Base-by-base conservation (phyloP, 768 basidiomycete species). In the Rhodosporidiobolus odoratus region DNA sequence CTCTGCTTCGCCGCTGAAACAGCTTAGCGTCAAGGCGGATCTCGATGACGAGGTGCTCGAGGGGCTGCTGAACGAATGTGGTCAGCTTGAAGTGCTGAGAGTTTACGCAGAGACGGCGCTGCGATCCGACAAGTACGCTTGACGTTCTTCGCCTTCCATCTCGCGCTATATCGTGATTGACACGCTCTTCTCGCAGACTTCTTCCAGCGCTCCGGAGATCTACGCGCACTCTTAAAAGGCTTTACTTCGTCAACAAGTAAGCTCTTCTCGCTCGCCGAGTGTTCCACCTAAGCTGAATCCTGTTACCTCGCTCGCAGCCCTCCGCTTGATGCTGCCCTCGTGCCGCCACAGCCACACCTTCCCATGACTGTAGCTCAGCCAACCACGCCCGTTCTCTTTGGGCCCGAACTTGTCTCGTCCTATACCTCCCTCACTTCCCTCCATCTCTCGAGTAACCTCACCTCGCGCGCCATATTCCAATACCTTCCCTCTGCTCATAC, bases 11-110 rank as follows among this genome's bases (percentile, higher is more conserved):
- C 3, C 10, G 35, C 12, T 57, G 35, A 38, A 57, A 37, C 19
- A 57, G 35, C 54, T 57, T 3, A 37, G 54, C 19, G n/a, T 57
- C 35, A 23, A 57, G 21, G 15, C 54, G 21, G 54, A 57, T 34
- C 54, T 57, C 35, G 35, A 57, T 23, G 35, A 57, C 54, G 54
- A 37, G 54, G 32, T 57, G 7, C 54, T 57, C 35, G 54, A 57
- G 54, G 54, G 54, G 13, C 38, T 57, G 54, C 21, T 57, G 9
- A 23, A 8, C 35, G 54, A 35, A 37, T 35, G 34, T 19, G 25
- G 6, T 6, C 21, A 38, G 54, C 54, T 57, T 10, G 54, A 35
- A 9, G 54, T 57, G 13, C 54, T 57, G 8, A 37, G 38, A 19
- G 15, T 57, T 23, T 57, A 57, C 54, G 19, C 12, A 4, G 54